A percentile compares a stretch with the other conserved stretches of the same genome.
phyloP scores from a whole-genome alignment of 371 early-diverging fungal species.

The Blyttiomyces sp. region DNA sequence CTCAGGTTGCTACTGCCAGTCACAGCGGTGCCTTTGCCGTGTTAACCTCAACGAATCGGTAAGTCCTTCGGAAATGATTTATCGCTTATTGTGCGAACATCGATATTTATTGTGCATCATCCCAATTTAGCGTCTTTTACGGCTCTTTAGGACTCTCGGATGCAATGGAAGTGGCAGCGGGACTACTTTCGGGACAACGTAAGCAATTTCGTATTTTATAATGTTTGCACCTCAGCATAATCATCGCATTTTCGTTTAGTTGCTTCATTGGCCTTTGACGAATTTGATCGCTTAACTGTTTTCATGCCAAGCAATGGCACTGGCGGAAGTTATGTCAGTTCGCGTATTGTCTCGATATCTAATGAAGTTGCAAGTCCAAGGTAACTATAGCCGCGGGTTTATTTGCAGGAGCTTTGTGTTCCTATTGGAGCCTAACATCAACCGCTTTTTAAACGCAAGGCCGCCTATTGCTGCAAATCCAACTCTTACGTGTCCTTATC shows the following conservation, averaged over 20 bases:
- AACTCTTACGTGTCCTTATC: slow-evolving; percentile 12
- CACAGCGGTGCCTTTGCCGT: slow-evolving; percentile 17
- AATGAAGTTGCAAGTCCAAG: slow-evolving; percentile 22
- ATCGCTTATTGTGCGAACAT: background rate
- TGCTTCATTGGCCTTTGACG: slow-evolving; percentile 15
- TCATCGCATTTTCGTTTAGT: no score
- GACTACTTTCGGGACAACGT: slow-evolving; percentile 7
- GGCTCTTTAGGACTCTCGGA: slow-evolving; percentile 6
- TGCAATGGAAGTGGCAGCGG: slow-evolving; percentile 19
- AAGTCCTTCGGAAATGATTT: background rate
- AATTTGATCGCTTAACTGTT: slow-evolving; percentile 3
- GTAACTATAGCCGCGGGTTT: no score
- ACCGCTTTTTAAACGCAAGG: no score
- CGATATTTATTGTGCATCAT: background rate
- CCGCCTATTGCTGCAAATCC: slow-evolving; percentile 16
- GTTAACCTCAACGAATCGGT: slow-evolving; percentile 25
- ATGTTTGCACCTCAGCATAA: no score
- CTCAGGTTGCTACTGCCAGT: slow-evolving; percentile 5
- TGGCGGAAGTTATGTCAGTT: slow-evolving; percentile 6
- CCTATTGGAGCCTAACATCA: no score
- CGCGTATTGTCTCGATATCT: slow-evolving; percentile 11
- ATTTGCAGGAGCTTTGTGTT: no score
- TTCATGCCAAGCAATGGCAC: slow-evolving; percentile 2
- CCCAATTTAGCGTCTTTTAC: slow-evolving; percentile 16
- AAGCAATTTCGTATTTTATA: background rate